Conservation (phyloP, 345 rosid genomes). For the Cardiospermum halicacabum region DNA sequence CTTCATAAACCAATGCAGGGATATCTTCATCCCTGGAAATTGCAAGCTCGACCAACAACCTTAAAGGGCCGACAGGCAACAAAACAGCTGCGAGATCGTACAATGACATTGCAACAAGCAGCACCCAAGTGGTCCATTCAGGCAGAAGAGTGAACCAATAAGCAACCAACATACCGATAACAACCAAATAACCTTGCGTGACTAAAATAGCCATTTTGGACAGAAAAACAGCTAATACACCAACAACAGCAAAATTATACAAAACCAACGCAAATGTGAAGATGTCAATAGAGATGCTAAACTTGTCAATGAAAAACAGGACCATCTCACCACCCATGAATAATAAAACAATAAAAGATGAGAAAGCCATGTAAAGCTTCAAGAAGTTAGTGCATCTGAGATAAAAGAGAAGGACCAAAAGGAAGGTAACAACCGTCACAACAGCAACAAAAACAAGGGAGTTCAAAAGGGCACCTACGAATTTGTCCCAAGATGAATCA, state of each 20-base stretch:
- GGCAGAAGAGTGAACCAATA: conserved; percentile 88
- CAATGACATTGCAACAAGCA: conserved; percentile 75
- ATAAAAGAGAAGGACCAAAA: conserved; percentile 83
- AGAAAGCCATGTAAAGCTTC: conserved; percentile 75
- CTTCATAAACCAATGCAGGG: conserved; percentile 90
- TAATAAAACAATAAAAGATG: conserved; percentile 72
- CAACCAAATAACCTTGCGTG: conserved; percentile 76
- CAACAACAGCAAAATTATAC: conserved; percentile 66
- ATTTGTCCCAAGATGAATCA: conserved; percentile 84
- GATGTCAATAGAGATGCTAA: conserved; percentile 59
- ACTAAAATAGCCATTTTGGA: conserved; percentile 83
- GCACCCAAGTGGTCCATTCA: conserved; percentile 92
- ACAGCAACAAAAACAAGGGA: conserved; percentile 72
- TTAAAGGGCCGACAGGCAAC: too few relatives aligned
- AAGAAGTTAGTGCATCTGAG: conserved; percentile 73
- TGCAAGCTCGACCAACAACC: conserved; percentile 96
- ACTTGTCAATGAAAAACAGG: too few relatives aligned
- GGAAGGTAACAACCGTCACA: conserved; percentile 67
- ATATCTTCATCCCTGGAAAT: conserved; percentile 95
- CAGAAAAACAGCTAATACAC: conserved; percentile 83
- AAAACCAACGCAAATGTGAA: conserved; percentile 56
- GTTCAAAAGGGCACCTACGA: conserved; percentile 74
- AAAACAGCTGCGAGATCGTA: conserved; percentile 97
- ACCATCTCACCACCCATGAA: conserved; percentile 81
- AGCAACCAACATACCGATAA: conserved; percentile 83